These are phyloP conservation scores for Silene uniflora DNA, from an alignment of 148 eudicot genomes.

Conservation along the genomic window DNA sequence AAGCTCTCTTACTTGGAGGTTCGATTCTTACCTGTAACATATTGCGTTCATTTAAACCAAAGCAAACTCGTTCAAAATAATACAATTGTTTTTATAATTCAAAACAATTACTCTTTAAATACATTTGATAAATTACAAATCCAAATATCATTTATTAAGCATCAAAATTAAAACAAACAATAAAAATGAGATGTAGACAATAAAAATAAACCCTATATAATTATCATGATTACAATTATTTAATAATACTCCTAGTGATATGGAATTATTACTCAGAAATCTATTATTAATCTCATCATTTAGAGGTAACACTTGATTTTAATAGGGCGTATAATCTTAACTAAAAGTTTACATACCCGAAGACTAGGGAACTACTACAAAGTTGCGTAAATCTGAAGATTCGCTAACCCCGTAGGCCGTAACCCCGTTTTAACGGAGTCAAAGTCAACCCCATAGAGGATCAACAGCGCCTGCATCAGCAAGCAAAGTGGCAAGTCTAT, in stretches of 20 bases:
- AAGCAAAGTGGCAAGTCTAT: conserved; percentile 62
- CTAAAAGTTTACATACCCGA: not conserved
- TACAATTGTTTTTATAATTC: no score
- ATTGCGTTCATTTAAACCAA: no score
- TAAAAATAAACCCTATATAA: not conserved
- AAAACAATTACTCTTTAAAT: no score
- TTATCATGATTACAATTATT: not conserved
- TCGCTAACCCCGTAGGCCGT: not conserved
- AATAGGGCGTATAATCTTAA: no score
- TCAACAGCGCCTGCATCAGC: conserved; percentile 59
- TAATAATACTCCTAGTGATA: not conserved
- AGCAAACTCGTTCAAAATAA: no score
- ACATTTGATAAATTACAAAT: no score
- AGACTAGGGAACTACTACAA: not conserved
- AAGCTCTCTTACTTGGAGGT: no score
- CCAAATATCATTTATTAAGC: no score
- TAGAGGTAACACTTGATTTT: not conserved
- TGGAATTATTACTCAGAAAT: no score
- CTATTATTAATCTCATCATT: no score
- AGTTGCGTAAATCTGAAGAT: not conserved
- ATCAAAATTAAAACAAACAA: no score
- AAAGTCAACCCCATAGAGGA: conserved; percentile 11
- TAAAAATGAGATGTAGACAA: not conserved
- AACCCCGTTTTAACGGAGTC: not conserved
- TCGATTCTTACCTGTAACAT: no score